These are phyloP conservation scores for Fusarium duplospermum DNA, from an alignment of 2,329 filamentous ascomycete genomes.

Conservation along the genomic window DNA sequence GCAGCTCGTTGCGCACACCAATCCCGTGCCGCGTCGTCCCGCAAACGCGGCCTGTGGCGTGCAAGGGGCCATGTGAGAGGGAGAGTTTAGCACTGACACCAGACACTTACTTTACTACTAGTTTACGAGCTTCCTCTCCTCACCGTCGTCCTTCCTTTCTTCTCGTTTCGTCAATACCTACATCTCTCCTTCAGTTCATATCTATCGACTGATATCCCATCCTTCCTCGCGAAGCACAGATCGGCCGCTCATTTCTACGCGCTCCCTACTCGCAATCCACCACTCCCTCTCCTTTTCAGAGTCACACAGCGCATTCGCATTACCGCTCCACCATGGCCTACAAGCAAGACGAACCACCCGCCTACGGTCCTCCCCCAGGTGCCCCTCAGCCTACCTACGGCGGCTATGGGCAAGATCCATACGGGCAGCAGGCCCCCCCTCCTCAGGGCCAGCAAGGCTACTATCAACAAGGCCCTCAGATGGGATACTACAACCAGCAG, in stretches of 20 bases:
- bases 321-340: slow-evolving; percentile 39
- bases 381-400: slow-evolving; percentile 59
- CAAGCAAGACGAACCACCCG: slow-evolving; percentile 63
- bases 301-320: slow-evolving; percentile 5
- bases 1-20: slow-evolving; percentile 41
- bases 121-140: slow-evolving; percentile 19
- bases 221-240: not conserved
- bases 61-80: slow-evolving; percentile 42
- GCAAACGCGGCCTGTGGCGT: slow-evolving; percentile 43
- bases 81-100: slow-evolving; percentile 34
- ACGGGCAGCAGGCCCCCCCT: slow-evolving; percentile 31
- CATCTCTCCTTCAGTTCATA: slow-evolving; percentile 13
- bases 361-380: slow-evolving; percentile 56
- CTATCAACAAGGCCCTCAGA: slow-evolving; percentile 47
- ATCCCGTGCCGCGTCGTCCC: slow-evolving; percentile 43
- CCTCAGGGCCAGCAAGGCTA: slow-evolving; percentile 43
- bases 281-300: slow-evolving; percentile 8
- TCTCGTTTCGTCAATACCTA: slow-evolving; percentile 14
- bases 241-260: slow-evolving; percentile 3
- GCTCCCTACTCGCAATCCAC: not conserved
- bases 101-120: slow-evolving; percentile 20
- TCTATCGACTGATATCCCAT: slow-evolving; percentile 7
- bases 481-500: slow-evolving; percentile 47
- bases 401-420: slow-evolving; percentile 51
- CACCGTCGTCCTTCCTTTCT: slow-evolving; percentile 20